phyloP scores from a whole-genome alignment of 164 flowering plant species.

The Vitis cinerea region DNA sequence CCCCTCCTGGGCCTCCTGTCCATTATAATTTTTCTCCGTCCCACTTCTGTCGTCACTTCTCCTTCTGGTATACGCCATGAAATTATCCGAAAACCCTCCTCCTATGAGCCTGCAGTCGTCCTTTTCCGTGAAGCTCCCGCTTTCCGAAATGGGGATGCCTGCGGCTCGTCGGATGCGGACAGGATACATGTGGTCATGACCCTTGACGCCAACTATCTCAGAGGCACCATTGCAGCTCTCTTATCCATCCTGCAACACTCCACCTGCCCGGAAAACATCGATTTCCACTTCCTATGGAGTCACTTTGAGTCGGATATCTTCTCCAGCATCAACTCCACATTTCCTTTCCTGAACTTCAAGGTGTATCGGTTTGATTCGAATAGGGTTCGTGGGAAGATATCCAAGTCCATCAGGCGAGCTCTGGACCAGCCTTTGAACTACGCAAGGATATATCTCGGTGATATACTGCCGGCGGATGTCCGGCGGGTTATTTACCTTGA shows the following conservation, averaged over 20 bases:
- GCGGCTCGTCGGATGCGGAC: conserved; percentile 10
- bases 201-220: conserved; percentile 42
- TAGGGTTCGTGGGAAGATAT: conserved; percentile 47
- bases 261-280: conserved; percentile 52
- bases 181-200: conserved; percentile 46
- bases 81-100: conserved; percentile 27
- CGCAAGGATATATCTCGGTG: conserved; percentile 57
- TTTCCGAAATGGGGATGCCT: conserved; percentile 31
- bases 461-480: conserved; percentile 41
- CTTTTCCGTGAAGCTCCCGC: conserved; percentile 43
- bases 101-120: conserved; percentile 12
- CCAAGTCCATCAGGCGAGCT: conserved; percentile 55
- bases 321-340: conserved; percentile 38
- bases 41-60: conserved; percentile 12
- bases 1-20: conserved; percentile 29
- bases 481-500: conserved; percentile 52
- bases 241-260: conserved; percentile 59
- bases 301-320: conserved; percentile 33
- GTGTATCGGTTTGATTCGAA: conserved; percentile 45
- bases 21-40: conserved; percentile 11
- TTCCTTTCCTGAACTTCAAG: conserved; percentile 45
- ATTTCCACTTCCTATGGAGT: conserved; percentile 50
- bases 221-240: conserved; percentile 52
- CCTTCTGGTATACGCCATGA: conserved; percentile 23
- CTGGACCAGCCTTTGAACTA: conserved; percentile 64